These are phyloP conservation scores for Firmiana major DNA, from an alignment of 345 rosid species.

Conservation along the genomic window DNA sequence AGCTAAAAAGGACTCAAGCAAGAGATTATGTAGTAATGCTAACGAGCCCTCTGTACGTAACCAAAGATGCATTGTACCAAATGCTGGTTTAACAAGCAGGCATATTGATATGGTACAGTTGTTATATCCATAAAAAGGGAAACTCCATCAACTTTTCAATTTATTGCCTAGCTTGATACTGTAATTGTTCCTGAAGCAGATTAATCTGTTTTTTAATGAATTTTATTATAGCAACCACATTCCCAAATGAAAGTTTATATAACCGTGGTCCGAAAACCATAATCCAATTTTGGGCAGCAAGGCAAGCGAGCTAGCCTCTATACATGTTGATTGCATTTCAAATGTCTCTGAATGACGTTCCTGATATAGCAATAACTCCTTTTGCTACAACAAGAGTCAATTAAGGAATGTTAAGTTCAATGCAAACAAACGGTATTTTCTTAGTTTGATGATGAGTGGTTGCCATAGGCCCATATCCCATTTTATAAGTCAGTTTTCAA, in stretches of 20 bases:
- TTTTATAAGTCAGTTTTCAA: background rate
- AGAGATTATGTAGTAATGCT: background rate
- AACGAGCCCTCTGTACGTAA: background rate
- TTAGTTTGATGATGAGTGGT: background rate
- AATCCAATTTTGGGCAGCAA: background rate
- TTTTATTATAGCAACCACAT: background rate
- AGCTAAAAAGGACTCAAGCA: background rate
- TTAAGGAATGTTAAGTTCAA: background rate
- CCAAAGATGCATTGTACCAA: background rate
- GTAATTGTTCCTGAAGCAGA: background rate
- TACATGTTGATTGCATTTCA: background rate
- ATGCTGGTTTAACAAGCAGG: background rate
- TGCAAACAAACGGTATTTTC: background rate
- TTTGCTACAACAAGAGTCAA: background rate
- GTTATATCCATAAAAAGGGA: background rate
- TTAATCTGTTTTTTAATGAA: background rate
- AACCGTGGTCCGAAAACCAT: background rate
- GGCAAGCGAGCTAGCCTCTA: background rate
- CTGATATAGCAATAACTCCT: background rate
- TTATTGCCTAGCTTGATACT: background rate
- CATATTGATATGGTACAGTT: background rate
- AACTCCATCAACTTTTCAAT: background rate
- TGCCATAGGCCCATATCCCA: background rate
- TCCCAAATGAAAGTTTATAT: background rate
- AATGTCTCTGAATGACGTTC: background rate